phyloP scores from a whole-genome alignment of 768 basidiomycete genomes.

The Lepiota venenata region DNA sequence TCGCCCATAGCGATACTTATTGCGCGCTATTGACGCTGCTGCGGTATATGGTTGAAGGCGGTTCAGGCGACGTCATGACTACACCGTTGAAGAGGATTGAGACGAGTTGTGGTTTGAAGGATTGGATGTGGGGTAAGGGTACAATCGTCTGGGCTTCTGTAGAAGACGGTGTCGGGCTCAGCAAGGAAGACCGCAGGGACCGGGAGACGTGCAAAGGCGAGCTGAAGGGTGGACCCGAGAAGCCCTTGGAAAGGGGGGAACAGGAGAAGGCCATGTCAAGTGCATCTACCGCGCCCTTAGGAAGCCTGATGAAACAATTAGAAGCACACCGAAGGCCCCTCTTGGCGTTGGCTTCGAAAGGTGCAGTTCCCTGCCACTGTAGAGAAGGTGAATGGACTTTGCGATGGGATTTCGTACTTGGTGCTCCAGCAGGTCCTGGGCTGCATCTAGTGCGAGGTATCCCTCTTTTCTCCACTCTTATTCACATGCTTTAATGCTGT shows the following conservation, averaged over 20 bases:
- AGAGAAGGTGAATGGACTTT: conserved; percentile 34
- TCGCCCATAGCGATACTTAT: conserved; percentile 31
- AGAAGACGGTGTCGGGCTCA: not conserved
- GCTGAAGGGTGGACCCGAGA: conserved; percentile 9
- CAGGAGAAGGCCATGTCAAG: not conserved
- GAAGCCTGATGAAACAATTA: conserved; percentile 13
- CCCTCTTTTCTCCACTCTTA: conserved; percentile 1
- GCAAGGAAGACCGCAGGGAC: not conserved
- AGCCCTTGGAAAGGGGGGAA: conserved; percentile 2
- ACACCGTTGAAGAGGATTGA: conserved; percentile 19
- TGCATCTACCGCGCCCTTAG: conserved; percentile 20
- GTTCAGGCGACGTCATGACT: conserved; percentile 17
- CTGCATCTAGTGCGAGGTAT: conserved; percentile 1
- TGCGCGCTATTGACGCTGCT: conserved; percentile 26
- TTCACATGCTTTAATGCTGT: conserved; percentile 10
- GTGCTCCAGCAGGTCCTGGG: conserved; percentile 30
- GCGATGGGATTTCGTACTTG: conserved; percentile 35
- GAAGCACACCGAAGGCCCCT: conserved; percentile 23
- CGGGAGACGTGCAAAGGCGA: conserved; percentile 3
- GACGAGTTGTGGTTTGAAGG: conserved; percentile 18
- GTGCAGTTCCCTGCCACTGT: conserved; percentile 32
- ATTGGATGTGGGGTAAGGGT: conserved; percentile 19
- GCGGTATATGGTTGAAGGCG: conserved; percentile 14
- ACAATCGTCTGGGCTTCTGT: conserved; percentile 9
- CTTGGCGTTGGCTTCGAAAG: conserved; percentile 24